Evolutionary conservation across 257 asterid genomes (phyloP).

Genomic region (Eucommia ulmoides): DNA sequence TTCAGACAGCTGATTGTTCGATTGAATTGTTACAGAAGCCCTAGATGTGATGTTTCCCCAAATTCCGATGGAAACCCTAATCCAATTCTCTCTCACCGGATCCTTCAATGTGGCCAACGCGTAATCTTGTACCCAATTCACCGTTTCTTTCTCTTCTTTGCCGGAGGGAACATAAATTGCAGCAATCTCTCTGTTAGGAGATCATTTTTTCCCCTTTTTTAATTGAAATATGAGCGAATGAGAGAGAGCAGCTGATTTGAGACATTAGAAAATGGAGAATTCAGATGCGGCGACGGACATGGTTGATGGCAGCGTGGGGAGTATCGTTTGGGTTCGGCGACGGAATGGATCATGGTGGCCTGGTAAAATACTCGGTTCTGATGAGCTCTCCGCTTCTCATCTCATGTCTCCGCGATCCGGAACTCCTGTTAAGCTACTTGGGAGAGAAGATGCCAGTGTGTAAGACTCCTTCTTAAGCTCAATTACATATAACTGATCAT

Average conservation of each 20-base stretch:
- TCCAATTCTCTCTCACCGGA: conserved; percentile 24
- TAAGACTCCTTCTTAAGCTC: conserved; percentile 42
- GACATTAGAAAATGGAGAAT: conserved; percentile 42
- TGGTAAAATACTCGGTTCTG: conserved; percentile 84
- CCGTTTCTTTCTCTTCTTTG: conserved; percentile 22
- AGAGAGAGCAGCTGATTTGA: background rate
- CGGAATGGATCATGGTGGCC: conserved; percentile 99
- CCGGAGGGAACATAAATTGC: conserved; percentile 21
- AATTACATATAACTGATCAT: too few species aligned
- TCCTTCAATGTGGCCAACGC: conserved; percentile 22
- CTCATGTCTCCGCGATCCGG: conserved; percentile 93
- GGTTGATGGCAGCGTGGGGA: conserved; percentile 74
- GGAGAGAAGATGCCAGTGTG: conserved; percentile 99
- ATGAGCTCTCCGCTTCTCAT: conserved; percentile 77
- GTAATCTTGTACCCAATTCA: conserved; percentile 7
- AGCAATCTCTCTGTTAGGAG: conserved; percentile 10
- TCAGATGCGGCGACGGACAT: conserved; percentile 56
- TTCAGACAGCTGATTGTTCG: conserved; percentile 18
- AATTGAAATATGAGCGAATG: conserved; percentile 7
- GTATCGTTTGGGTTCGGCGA: conserved; percentile 98
- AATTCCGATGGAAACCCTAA: conserved; percentile 48
- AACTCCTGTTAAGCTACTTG: conserved; percentile 98
- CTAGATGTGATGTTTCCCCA: conserved; percentile 40
- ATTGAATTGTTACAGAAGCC: conserved; percentile 25
- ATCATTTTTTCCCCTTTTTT: conserved; percentile 13